Conservation (phyloP, 768 basidiomycete species). For the Psilocybe tampanensis region DNA sequence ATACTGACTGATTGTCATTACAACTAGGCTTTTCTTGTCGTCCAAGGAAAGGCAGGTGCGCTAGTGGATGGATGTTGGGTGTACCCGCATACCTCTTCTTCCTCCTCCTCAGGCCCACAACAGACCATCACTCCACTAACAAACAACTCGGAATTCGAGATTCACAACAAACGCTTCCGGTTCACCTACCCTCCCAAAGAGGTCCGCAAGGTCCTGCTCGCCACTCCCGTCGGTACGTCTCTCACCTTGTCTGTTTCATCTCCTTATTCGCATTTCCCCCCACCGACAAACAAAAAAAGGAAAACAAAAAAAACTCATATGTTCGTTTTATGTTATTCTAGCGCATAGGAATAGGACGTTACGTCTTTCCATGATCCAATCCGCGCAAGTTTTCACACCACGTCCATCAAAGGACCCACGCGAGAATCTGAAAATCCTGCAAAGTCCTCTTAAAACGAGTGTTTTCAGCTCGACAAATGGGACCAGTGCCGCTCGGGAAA, state of each 20-base stretch:
- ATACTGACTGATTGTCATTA: neutral
- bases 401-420: slow-evolving; percentile 58
- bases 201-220: slow-evolving; percentile 52
- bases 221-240: slow-evolving; percentile 49
- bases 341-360: slow-evolving; percentile 44
- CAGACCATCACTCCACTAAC: slow-evolving; percentile 63
- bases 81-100: slow-evolving; percentile 39
- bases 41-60: slow-evolving; percentile 60
- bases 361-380: slow-evolving; percentile 76
- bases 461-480: slow-evolving; percentile 21
- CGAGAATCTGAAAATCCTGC: slow-evolving; percentile 65
- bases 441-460: slow-evolving; percentile 52
- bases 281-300: no score
- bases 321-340: slow-evolving; percentile 1
- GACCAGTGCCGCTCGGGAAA: slow-evolving; percentile 1
- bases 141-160: slow-evolving; percentile 68
- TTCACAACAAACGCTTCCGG: slow-evolving; percentile 69
- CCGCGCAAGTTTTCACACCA: slow-evolving; percentile 74
- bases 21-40: slow-evolving; percentile 64
- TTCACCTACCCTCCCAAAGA: slow-evolving; percentile 80
- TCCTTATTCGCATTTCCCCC: no score
- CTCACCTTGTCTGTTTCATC: no score
- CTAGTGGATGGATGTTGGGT: slow-evolving; percentile 66
- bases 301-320: slow-evolving; percentile 7
- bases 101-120: slow-evolving; percentile 16